Base-by-base conservation (phyloP, 192 early-diverging fungal species). In the Entomortierella beljakovae region DNA sequence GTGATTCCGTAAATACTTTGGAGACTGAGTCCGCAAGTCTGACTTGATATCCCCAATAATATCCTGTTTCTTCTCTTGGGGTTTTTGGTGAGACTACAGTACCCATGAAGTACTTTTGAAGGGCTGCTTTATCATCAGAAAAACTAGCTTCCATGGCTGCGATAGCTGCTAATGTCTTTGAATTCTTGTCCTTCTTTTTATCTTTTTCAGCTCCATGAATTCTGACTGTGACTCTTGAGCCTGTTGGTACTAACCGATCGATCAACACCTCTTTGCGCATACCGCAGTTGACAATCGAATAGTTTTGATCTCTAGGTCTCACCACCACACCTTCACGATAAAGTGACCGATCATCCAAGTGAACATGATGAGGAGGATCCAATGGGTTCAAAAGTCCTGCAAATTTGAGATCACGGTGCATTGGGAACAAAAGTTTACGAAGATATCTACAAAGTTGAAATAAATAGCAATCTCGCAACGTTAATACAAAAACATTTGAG, bases 31-130 rank as follows among this genome's bases (percentile, higher is more conserved):
- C 75, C 2, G 91, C 90, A 37, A 91, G 52, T 23, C 91, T 73
- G 33, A 91, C 86, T 49, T 81, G 81, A 69, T 90, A 92, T 7
- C 91, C 91, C 91, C 91, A 92, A 59, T 91, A 91, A 18, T 90
- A 63, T 0, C 91, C 91, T 0, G 70, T 54, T 49, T 86, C 80
- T 67, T 90, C 87, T n/a, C 86, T 66, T 7, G 91, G 91, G 10
- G 71, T 71, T 46, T 85, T 87, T 33, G 89, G 89, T 16, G 85
- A 86, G 13, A 92, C 86, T 0, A 89, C 85, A 29, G 80, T 86
- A 40, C 83, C 90, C 64, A 80, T 71, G 29, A 87, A 68, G 35
- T 81, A 83, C 10, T 80, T 79, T 42, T 77, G 74, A n/a, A 62
- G 67, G 3, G 65, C 66, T 13, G 54, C 42, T 61, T 68, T 77